Conservation (phyloP, 2,329 filamentous ascomycete genomes). For the Pseudogymnoascus sp. region DNA sequence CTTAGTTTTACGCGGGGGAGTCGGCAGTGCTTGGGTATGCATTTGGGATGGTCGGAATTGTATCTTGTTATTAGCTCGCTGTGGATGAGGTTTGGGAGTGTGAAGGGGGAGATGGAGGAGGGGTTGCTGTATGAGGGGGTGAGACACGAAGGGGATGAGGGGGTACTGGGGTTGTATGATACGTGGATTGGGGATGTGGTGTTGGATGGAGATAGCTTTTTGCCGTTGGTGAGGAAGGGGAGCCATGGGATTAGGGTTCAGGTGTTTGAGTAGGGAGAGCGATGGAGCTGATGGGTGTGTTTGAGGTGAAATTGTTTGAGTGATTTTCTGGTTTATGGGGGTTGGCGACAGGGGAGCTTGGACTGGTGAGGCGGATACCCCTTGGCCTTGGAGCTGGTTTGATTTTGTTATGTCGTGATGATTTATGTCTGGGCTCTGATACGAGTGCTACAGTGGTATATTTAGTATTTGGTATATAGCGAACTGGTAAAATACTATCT, state of each 20-base stretch:
- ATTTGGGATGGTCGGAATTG: slow-evolving; percentile 20
- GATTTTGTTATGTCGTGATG: neutral
- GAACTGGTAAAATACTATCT: neutral
- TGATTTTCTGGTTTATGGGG: neutral
- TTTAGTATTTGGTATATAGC: neutral
- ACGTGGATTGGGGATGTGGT: slow-evolving; percentile 22
- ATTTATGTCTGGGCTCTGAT: neutral
- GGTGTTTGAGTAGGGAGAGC: neutral
- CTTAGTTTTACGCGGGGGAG: slow-evolving; percentile 37
- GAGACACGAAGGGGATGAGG: slow-evolving; percentile 17
- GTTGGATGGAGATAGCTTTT: slow-evolving; percentile 17
- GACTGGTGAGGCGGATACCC: neutral
- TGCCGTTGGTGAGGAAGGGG: neutral
- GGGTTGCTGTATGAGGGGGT: slow-evolving; percentile 11
- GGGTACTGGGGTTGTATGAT: slow-evolving; percentile 23
- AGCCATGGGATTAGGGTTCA: slow-evolving; percentile 2
- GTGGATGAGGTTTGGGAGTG: slow-evolving; percentile 17
- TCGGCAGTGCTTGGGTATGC: slow-evolving; percentile 35
- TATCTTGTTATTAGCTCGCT: slow-evolving; percentile 17
- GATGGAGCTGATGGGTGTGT: neutral
- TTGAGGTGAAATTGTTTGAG: neutral
- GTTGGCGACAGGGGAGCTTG: neutral
- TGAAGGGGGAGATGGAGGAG: neutral
- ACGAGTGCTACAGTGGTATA: neutral
- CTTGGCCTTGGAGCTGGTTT: neutral